A percentile compares a stretch with the other conserved stretches of the same genome.
phyloP scores from a whole-genome alignment of 75 land plant species.

The Sequoiadendron giganteum region DNA sequence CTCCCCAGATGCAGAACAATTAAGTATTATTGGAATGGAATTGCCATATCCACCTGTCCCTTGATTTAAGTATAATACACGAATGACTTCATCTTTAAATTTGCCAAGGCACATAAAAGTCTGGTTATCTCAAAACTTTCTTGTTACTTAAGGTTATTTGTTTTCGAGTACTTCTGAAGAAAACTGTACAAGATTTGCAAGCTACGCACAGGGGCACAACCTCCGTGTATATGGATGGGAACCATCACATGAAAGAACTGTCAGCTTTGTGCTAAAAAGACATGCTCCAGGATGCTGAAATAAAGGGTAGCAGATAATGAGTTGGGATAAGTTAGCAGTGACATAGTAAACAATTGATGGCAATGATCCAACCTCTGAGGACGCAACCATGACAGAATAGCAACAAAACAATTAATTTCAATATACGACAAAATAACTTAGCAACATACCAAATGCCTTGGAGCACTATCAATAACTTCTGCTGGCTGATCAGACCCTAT shows the following conservation, averaged over 20 bases:
- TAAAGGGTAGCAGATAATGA: slow-evolving; percentile 1
- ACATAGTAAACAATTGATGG: neutral
- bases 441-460: slow-evolving; percentile 59
- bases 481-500: slow-evolving; percentile 85
- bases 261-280: slow-evolving; percentile 39
- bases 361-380: neutral
- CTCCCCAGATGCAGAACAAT: neutral
- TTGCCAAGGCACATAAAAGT: neutral
- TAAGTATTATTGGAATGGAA: neutral
- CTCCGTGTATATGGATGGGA: slow-evolving; percentile 76
- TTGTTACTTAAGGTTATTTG: neutral
- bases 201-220: slow-evolving; percentile 82
- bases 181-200: slow-evolving; percentile 7
- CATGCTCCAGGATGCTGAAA: slow-evolving; percentile 87
- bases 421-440: neutral
- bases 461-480: slow-evolving; percentile 79
- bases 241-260: slow-evolving; percentile 73
- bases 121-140: neutral
- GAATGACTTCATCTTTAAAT: neutral
- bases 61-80: neutral
- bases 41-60: neutral
- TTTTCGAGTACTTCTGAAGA: neutral
- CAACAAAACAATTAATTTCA: neutral
- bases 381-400: neutral
- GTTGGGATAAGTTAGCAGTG: neutral